Base-by-base conservation (phyloP, 345 rosid genomes). In the Carallia brachiata region DNA sequence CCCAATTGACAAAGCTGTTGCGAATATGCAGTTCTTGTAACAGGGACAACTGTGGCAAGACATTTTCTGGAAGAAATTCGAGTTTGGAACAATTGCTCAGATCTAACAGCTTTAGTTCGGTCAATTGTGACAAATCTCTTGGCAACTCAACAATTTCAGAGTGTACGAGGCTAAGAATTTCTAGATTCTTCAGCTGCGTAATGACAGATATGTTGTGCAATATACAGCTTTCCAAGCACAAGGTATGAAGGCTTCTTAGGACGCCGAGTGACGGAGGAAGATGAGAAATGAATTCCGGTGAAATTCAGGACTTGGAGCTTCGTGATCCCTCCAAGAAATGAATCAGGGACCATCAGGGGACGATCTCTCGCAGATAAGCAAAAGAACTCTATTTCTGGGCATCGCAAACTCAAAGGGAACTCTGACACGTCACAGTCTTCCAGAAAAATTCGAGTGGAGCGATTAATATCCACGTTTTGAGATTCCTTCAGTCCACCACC, bases 11-110 rank as follows among this genome's bases (percentile, higher is more conserved):
- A 4, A 56, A 62, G 78, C 77, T 63, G 17, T 70, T 18, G 0
- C 19, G 8, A 72, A 75, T 59, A 36, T 54, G 68, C 8, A 83
- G 19, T 17, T 80, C 84, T 59, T 83, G 82, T 15, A 80, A 70
- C 13, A 30, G 48, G 18, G 53, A 30, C 63, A 80, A 75, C 18
- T 54, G 15, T 63, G 69, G 48, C 0, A 83, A 50, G 23, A 80
- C 63, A 5, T 34, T 47, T 0, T 60, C 17, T 39, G 75, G 66
- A 31, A 80, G 70, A 16, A 23, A 23, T 23, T 23, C 23, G 23
- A 23, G 23, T 23, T 23, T 23, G 23, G 23, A 23, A 23, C 23
- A 37, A 62, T 72, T 0, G 0, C 10, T 63, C 63, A 77, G 57
- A 57, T 77, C 65, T 30, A 75, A 65, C 23, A 57, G 15, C 55